Evolutionary conservation across 176 grass and related monocot genomes (phyloP), one percentile per base, ranked within the genome.

Genomic region (Guadua angustifolia): DNA sequence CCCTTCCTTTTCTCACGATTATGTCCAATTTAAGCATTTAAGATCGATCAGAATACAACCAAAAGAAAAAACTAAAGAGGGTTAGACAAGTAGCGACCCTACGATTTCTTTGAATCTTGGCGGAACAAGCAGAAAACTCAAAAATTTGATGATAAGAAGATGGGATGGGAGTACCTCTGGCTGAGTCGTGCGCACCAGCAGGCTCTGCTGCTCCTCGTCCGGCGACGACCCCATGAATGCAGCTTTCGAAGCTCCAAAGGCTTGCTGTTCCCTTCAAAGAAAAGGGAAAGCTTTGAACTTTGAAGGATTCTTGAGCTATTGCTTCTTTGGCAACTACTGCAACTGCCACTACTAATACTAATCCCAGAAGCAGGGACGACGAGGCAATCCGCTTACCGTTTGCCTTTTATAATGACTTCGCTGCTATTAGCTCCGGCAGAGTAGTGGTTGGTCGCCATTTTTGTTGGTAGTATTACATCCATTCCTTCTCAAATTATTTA

Each of bases 181-280:
- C 66, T 78, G 66, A 57, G 73, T 19, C 39, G 29, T 24, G 40
- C 79, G 66, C 66, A 40, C 59, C 15, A 90, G 11, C 26, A 90
- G 66, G 66, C 61, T 73, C 57, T 56, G 83, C 76, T 47, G 25
- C 73, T 51, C 66, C 78, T 70, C 57, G 4, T 73, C 79, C 44
- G 47, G 22, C 74, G 66, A 61, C 29, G 86, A 79, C 38, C 25
- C 84, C 88, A 90, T 90, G 79, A 66, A 79, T 73, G 84, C 79
- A 50, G 46, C 49, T 82, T 47, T 9, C 16, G 55, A 56, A 78
- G 45, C 36, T 68, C 36, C 21, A 52, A 47, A 33, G 16, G 16
- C 17, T 56, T 38, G 11, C 12, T 24, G 44, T 21, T 52, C 17
- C 55, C 35, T 52, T 58, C 29, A 26, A 69, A 8, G n/a, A 40